Evolutionary conservation across 495 filamentous ascomycete species (phyloP), one percentile per base, ranked within the genome.

Genomic region (Penicillium silybi): DNA sequence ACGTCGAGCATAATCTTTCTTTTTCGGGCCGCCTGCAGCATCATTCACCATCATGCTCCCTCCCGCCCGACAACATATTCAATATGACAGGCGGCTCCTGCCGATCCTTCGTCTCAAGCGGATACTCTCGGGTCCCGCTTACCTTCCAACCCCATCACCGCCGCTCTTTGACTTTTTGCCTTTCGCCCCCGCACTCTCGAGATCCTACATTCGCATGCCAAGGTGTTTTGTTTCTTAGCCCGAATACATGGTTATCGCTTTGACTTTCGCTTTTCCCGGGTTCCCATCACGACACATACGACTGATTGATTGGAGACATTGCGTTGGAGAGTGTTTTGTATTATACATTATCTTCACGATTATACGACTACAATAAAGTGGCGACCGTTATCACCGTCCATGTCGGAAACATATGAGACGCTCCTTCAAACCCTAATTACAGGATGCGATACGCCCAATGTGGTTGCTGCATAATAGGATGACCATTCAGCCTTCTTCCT

Each of bases 51-150:
- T 60, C 53, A 62, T 53, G 27, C 37, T 19, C 35, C 38, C 43
- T 56, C 45, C 44, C 39, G 41, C 17, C 40, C 41, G 17, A 43
- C 38, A 32, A 8, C 23, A 43, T 48, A 46, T 56, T 20, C 29
- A 46, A 51, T 52, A 56, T 65, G 56, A 63, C 59, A 60, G 54
- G 59, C 62, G 57, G 56, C 62, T 63, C 51, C 38, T 51, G 47
- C 32, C 40, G 49, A 52, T 54, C 49, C 48, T 51, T 48, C 41
- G 2, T 44, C 13, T 39, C 6, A 11, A 10, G 27, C 25, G 59
- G 48, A 43, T 32, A 56, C 20, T 39, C 23, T 53, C 46, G 48
- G 52, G 38, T 17, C 29, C 29, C 29, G 29, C 29, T 32, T 13
- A 13, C 10, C 9, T 32, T 32, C 3, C 37, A 19, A 39, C 16